Conservation (phyloP, 75 land plant genomes). For the Cupressus sempervirens region DNA sequence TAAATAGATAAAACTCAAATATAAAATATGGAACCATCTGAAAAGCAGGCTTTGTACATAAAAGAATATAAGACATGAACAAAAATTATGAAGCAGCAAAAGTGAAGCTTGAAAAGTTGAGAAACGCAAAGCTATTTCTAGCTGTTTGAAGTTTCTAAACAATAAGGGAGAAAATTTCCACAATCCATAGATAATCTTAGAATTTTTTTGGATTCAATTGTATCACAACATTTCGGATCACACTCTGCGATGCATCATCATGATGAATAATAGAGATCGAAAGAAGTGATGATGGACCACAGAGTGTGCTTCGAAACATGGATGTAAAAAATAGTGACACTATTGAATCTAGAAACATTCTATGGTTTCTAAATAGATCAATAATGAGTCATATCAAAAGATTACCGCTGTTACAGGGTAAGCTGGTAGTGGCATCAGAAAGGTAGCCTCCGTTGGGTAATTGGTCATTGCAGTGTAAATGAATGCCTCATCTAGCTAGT, state of each 20-base stretch:
- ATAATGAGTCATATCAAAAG: not conserved
- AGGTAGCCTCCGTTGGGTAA: conserved; percentile 66
- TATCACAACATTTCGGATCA: too few species aligned
- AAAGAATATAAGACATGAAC: not conserved
- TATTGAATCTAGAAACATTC: too few species aligned
- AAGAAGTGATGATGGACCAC: too few species aligned
- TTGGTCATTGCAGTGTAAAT: conserved; percentile 63
- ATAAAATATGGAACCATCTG: not conserved
- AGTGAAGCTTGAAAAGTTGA: not conserved
- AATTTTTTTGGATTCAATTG: too few species aligned
- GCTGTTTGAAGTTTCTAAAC: not conserved
- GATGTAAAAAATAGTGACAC: too few species aligned
- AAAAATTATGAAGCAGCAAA: not conserved
- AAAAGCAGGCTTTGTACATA: not conserved
- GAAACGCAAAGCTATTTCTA: not conserved
- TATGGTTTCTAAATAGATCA: too few species aligned
- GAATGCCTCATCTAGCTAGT: conserved; percentile 42
- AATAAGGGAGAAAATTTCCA: too few species aligned
- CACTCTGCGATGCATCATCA: too few species aligned
- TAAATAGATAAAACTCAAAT: not conserved
- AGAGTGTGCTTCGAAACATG: too few species aligned
- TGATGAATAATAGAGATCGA: too few species aligned
- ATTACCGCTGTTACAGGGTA: conserved; percentile 65
- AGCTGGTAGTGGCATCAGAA: conserved; percentile 65
- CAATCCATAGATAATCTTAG: too few species aligned